phyloP scores from a whole-genome alignment of 2,329 filamentous ascomycete genomes.

The Trichoderma gracile region DNA sequence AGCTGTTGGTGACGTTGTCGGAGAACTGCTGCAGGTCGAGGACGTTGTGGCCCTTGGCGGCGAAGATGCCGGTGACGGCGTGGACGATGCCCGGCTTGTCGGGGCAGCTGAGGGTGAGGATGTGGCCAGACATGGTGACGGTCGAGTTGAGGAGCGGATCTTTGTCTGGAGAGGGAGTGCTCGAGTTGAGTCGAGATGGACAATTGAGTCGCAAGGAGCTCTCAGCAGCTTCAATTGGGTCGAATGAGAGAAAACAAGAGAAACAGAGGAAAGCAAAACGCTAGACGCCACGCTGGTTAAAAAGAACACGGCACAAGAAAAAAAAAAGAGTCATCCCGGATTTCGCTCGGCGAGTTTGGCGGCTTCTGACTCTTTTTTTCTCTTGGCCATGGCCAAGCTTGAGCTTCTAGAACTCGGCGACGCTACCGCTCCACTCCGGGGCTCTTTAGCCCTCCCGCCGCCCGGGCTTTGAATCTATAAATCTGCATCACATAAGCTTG shows the following conservation, averaged over 20 bases:
- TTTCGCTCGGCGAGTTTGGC: slow-evolving; percentile 18
- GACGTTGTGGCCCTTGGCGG: slow-evolving; percentile 73
- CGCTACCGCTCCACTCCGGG: slow-evolving; percentile 4
- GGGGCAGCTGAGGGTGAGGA: slow-evolving; percentile 79
- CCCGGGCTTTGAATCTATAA: background rate
- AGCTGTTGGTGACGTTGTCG: slow-evolving; percentile 70
- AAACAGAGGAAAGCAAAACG: background rate
- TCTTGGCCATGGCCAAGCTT: background rate
- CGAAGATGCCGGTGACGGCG: slow-evolving; percentile 77
- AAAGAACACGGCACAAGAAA: background rate
- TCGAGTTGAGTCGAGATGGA: slow-evolving; percentile 22
- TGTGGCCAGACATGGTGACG: slow-evolving; percentile 52
- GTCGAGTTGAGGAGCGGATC: background rate
- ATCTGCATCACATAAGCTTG: slow-evolving; percentile 4
- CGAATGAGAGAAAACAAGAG: background rate
- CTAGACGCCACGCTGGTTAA: background rate
- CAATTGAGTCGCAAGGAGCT: background rate
- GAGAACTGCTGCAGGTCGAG: slow-evolving; percentile 84
- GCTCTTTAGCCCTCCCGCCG: slow-evolving; percentile 10
- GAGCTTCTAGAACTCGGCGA: background rate
- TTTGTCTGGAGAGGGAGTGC: background rate
- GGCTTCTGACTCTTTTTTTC: background rate
- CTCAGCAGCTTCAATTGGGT: background rate
- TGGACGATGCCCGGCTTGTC: slow-evolving; percentile 85
- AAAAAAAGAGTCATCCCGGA: slow-evolving; percentile 4